phyloP scores from a whole-genome alignment of 2,329 filamentous ascomycete species.

The Cryphonectria nitschkei region DNA sequence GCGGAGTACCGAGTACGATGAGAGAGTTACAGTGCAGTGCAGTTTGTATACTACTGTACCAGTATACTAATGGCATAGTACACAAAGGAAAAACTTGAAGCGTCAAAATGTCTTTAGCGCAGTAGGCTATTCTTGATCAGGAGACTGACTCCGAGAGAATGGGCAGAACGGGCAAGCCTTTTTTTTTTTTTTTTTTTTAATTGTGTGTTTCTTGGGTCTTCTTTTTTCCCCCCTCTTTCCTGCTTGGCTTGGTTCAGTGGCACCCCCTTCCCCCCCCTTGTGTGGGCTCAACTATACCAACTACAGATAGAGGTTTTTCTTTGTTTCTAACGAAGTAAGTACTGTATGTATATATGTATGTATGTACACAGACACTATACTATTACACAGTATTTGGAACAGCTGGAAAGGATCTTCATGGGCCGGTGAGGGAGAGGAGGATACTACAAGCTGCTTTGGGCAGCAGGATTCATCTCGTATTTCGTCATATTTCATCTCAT shows the following conservation, averaged over 20 bases:
- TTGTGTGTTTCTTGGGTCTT: constrained; percentile 8
- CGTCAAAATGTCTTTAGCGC: constrained; percentile 9
- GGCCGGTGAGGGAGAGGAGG: neutral
- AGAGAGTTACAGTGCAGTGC: neutral
- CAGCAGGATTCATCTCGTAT: constrained; percentile 13
- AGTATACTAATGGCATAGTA: neutral
- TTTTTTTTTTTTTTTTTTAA: neutral
- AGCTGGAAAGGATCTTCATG: constrained; percentile 4
- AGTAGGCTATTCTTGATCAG: constrained; percentile 19
- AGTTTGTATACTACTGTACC: too few relatives aligned
- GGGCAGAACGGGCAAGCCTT: constrained; percentile 1
- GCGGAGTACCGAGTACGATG: neutral
- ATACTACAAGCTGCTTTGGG: neutral
- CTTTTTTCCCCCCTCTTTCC: neutral
- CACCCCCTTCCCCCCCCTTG: too few relatives aligned
- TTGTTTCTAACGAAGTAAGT: neutral
- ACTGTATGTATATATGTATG: too few relatives aligned
- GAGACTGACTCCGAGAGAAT: constrained; percentile 20
- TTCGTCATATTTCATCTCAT: constrained; percentile 16
- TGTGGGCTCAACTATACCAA: neutral
- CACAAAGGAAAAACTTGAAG: neutral
- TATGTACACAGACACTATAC: neutral
- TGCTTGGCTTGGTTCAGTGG: neutral
- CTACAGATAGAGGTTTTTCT: neutral
- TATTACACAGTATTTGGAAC: neutral